phyloP scores from a whole-genome alignment of 2,329 filamentous ascomycete genomes.

The Massarina eburnea region DNA sequence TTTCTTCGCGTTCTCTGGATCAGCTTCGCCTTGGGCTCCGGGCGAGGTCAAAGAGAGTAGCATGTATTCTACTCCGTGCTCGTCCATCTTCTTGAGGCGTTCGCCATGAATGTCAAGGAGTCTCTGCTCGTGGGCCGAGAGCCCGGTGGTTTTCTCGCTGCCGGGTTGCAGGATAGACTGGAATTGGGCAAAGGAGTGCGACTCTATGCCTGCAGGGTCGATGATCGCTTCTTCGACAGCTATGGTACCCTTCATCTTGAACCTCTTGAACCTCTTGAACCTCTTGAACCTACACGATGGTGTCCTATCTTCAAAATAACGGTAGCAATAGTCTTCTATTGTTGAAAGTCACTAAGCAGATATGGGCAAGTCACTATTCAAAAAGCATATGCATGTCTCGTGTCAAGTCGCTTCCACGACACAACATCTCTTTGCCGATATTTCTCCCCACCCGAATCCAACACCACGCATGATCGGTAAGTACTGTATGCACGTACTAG shows the following conservation, averaged over 20 bases:
- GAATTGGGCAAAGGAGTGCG: conserved; percentile 31
- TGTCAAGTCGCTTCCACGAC: no score
- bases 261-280: background rate
- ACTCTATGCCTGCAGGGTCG: conserved; percentile 27
- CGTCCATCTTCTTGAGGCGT: conserved; percentile 29
- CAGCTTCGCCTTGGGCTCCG: conserved; percentile 25
- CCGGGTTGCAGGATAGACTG: conserved; percentile 26
- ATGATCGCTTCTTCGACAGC: conserved; percentile 34
- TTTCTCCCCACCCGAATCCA: no score
- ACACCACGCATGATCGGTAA: no score
- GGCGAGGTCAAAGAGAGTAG: conserved; percentile 32
- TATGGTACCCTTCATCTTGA: conserved; percentile 28
- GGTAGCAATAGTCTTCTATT: no score
- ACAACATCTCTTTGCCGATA: no score
- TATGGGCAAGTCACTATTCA: no score
- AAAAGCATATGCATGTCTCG: no score
- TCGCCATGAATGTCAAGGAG: conserved; percentile 32
- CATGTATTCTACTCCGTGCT: conserved; percentile 35
- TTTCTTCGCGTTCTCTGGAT: conserved; percentile 26
- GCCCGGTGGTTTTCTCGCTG: conserved; percentile 18
- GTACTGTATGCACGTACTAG: background rate
- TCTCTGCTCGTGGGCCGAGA: conserved; percentile 25
- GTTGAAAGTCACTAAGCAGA: no score
- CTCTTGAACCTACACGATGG: no score
- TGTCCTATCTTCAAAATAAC: no score